Percentiles rank a stretch among this genome's conserved stretches.
Conservation (phyloP, 2,329 filamentous ascomycete species). For the Hypoxylon rubiginosum region DNA sequence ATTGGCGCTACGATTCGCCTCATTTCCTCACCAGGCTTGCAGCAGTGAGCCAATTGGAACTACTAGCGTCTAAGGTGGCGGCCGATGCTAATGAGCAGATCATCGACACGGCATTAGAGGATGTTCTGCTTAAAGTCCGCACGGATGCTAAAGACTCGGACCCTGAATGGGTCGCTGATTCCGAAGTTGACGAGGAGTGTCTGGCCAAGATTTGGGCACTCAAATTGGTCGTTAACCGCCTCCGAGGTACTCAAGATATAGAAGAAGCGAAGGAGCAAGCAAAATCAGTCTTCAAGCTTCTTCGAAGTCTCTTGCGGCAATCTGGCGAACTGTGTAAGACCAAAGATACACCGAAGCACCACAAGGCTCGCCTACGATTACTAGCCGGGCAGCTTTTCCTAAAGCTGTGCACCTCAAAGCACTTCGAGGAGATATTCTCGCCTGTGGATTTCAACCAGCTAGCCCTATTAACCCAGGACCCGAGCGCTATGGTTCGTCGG, state of each 20-base stretch:
- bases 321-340: constrained; percentile 85
- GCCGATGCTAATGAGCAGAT: constrained; percentile 82
- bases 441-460: constrained; percentile 84
- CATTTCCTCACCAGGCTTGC: constrained; percentile 83
- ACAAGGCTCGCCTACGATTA: constrained; percentile 85
- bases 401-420: constrained; percentile 84
- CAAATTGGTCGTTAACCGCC: constrained; percentile 86
- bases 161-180: constrained; percentile 76
- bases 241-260: constrained; percentile 71
- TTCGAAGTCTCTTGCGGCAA: constrained; percentile 80
- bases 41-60: constrained; percentile 79
- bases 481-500: constrained; percentile 77
- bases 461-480: constrained; percentile 85
- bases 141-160: constrained; percentile 69
- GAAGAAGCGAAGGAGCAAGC: constrained; percentile 70
- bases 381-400: constrained; percentile 83
- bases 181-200: constrained; percentile 82
- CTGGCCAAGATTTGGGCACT: constrained; percentile 86
- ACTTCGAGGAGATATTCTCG: constrained; percentile 81
- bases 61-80: constrained; percentile 79
- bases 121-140: constrained; percentile 79
- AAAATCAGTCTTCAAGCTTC: constrained; percentile 79
- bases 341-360: constrained; percentile 79
- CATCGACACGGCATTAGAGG: constrained; percentile 79
- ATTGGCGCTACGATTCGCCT: constrained; percentile 78